A percentile compares a stretch with the other conserved stretches of the same genome.
These are phyloP conservation scores for Sporothrix dimorphospora DNA, from an alignment of 2,329 filamentous ascomycete species.

Conservation along the genomic window DNA sequence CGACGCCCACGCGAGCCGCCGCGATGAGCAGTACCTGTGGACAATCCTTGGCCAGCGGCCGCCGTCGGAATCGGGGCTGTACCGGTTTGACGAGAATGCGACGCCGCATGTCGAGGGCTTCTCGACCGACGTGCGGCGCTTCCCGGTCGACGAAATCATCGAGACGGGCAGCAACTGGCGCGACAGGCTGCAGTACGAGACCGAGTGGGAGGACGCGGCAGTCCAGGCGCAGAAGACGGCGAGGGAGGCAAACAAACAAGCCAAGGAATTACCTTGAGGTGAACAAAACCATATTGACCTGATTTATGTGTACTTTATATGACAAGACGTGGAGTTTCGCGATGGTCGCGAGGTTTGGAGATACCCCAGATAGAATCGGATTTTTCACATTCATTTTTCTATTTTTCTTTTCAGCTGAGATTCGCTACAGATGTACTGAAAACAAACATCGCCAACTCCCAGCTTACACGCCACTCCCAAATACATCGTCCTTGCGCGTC, in stretches of 20 bases:
- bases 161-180: conserved; percentile 47
- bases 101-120: conserved; percentile 28
- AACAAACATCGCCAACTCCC: neutral
- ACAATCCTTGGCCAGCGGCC: conserved; percentile 46
- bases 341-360: neutral
- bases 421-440: neutral
- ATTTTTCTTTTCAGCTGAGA: neutral
- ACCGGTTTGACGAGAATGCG: conserved; percentile 28
- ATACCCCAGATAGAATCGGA: neutral
- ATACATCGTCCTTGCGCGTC: conserved; percentile 57
- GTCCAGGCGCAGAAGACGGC: neutral
- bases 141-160: conserved; percentile 44
- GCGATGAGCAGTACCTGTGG: conserved; percentile 53
- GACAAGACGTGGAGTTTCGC: neutral
- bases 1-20: conserved; percentile 47
- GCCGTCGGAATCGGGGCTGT: conserved; percentile 31
- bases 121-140: neutral
- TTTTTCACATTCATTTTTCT: neutral
- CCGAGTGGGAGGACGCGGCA: conserved; percentile 48
- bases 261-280: neutral
- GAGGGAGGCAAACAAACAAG: neutral
- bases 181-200: conserved; percentile 42
- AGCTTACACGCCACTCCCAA: conserved; percentile 51
- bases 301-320: neutral
- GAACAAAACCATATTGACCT: too few relatives aligned